Percentiles rank a stretch among this genome's conserved stretches.
Conservation (phyloP, 2,329 filamentous ascomycete genomes). For the Fusarium sublunatum region DNA sequence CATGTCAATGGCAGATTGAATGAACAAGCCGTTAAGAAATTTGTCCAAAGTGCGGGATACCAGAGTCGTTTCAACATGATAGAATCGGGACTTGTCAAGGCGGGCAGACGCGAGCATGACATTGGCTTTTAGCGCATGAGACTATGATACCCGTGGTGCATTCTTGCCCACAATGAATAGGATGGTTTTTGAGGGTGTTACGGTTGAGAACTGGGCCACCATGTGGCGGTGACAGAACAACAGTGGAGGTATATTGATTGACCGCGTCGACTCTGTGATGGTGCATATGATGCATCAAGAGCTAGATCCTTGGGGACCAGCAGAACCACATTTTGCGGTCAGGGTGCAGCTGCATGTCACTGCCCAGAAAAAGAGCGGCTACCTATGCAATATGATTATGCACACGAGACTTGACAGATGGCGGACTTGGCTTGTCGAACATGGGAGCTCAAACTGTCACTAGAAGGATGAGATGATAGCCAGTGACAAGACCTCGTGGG, state of each 20-base stretch:
- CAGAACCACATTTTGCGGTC: too few relatives aligned
- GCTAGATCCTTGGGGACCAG: not conserved
- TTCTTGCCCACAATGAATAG: constrained; percentile 23
- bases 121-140: constrained; percentile 23
- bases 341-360: too few relatives aligned
- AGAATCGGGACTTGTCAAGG: not conserved
- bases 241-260: too few relatives aligned
- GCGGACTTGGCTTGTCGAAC: too few relatives aligned
- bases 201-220: not conserved
- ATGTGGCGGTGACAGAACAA: not conserved
- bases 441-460: too few relatives aligned
- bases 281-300: not conserved
- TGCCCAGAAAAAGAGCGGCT: too few relatives aligned
- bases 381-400: too few relatives aligned
- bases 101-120: not conserved
- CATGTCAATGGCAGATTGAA: constrained; percentile 42
- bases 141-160: constrained; percentile 44
- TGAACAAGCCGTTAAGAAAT: not conserved
- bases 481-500: constrained; percentile 27
- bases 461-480: not conserved
- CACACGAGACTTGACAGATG: too few relatives aligned
- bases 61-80: not conserved
- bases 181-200: not conserved
- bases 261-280: not conserved
- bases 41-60: not conserved